Evolutionary conservation across 2,329 filamentous ascomycete species (phyloP).

Genomic region (Ceratocystis cubensis): DNA sequence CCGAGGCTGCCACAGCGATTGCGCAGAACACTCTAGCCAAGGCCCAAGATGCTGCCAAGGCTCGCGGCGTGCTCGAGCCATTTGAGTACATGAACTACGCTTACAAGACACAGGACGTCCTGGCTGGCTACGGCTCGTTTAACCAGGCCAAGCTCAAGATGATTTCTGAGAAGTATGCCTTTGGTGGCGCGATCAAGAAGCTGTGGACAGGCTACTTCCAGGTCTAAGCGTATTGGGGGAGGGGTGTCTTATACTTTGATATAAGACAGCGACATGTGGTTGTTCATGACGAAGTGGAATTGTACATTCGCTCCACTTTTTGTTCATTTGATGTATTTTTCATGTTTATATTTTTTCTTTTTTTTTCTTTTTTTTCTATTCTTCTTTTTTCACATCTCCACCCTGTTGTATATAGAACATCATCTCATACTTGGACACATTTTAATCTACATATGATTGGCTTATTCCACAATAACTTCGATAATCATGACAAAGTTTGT

Average conservation of each 20-base stretch:
- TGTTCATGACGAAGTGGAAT: not conserved
- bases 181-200: conserved; percentile 26
- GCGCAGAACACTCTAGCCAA: conserved; percentile 21
- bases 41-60: conserved; percentile 21
- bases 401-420: too few species aligned
- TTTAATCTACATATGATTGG: not conserved
- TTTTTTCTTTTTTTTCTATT: not conserved
- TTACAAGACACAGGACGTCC: conserved; percentile 29
- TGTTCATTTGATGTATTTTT: not conserved
- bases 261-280: not conserved
- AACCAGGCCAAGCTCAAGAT: conserved; percentile 28
- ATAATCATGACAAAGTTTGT: too few species aligned
- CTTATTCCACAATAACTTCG: not conserved
- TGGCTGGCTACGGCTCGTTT: conserved; percentile 30
- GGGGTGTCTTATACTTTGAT: not conserved
- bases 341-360: not conserved
- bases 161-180: conserved; percentile 28
- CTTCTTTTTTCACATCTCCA: not conserved
- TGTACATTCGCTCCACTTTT: not conserved
- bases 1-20: conserved; percentile 22
- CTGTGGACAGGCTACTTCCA: conserved; percentile 27
- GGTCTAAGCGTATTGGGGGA: conserved; percentile 20
- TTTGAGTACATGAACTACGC: conserved; percentile 36
- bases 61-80: not conserved
- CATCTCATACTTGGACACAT: not conserved